phyloP scores from a whole-genome alignment of 2,329 filamentous ascomycete genomes.

The Microsporum audouinii region DNA sequence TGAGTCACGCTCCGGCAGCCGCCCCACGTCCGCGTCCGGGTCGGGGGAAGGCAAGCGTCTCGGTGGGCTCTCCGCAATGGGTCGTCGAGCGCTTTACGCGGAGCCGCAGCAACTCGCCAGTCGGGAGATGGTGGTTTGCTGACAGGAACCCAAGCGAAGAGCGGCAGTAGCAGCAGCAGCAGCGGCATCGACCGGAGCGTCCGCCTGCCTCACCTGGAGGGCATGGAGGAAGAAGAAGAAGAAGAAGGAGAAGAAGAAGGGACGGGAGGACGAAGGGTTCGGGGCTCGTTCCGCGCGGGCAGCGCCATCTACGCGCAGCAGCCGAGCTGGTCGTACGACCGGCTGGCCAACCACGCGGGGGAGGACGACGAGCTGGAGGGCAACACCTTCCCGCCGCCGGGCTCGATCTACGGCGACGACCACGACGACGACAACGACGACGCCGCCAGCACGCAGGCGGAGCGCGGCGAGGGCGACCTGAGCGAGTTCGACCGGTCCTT shows the following conservation, averaged over 20 bases:
- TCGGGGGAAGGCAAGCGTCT: slow-evolving; percentile 79
- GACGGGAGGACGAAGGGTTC: slow-evolving; percentile 22
- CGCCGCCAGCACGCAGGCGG: slow-evolving; percentile 31
- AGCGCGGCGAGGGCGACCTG: slow-evolving; percentile 24
- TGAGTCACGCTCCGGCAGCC: slow-evolving; percentile 23
- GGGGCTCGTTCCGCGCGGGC: slow-evolving; percentile 17
- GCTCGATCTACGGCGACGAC: slow-evolving; percentile 22
- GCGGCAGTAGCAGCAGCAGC: slow-evolving; percentile 15
- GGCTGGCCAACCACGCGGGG: slow-evolving; percentile 15
- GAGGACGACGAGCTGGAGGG: slow-evolving; percentile 16
- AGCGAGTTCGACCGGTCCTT: slow-evolving; percentile 20
- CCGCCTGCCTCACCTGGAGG: not conserved
- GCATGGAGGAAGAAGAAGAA: slow-evolving; percentile 15
- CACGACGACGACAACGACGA: slow-evolving; percentile 25
- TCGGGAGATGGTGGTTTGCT: slow-evolving; percentile 51
- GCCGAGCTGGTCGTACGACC: slow-evolving; percentile 31
- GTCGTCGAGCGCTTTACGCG: slow-evolving; percentile 77
- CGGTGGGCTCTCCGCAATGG: slow-evolving; percentile 78
- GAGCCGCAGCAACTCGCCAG: slow-evolving; percentile 64
- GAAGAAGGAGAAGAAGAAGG: slow-evolving; percentile 17
- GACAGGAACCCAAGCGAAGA: slow-evolving; percentile 28
- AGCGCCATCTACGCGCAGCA: slow-evolving; percentile 6
- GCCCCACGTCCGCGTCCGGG: slow-evolving; percentile 32
- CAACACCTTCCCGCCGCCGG: slow-evolving; percentile 19
- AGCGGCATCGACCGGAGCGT: not conserved